These are phyloP conservation scores for Cichorium intybus DNA, from an alignment of 140 eudicot genomes.

Conservation along the genomic window DNA sequence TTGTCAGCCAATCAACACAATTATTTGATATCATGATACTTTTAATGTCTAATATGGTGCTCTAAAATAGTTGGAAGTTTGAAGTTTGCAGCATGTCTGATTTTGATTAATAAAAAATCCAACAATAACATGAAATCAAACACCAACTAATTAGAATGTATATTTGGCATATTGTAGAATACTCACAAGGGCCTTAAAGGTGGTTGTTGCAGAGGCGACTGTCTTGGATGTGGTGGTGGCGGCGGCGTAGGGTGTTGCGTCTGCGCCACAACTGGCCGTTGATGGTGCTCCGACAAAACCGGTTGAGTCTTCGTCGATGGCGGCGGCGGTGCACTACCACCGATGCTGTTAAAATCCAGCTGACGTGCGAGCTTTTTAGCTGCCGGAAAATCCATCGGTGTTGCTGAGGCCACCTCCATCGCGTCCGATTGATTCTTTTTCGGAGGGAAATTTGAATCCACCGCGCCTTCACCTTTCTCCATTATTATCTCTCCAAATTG, in stretches of 20 bases:
- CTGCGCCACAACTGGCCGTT: conserved; percentile 24
- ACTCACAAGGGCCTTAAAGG: conserved; percentile 43
- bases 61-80: background rate
- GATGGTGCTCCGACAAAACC: conserved; percentile 38
- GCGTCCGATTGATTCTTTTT: conserved; percentile 45
- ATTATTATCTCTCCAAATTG: conserved; percentile 26
- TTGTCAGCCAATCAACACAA: too few species aligned
- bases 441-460: conserved; percentile 65
- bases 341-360: conserved; percentile 65
- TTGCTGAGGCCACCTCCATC: background rate
- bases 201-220: conserved; percentile 17
- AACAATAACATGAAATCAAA: background rate
- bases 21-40: too few species aligned
- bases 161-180: conserved; percentile 10
- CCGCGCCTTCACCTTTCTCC: conserved; percentile 62
- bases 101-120: background rate
- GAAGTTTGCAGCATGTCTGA: background rate
- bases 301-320: conserved; percentile 13
- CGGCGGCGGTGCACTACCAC: conserved; percentile 22
- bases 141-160: background rate
- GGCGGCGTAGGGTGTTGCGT: conserved; percentile 14
- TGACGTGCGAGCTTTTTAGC: conserved; percentile 88
- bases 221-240: conserved; percentile 24
- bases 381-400: conserved; percentile 46
- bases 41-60: background rate